Percentiles rank a stretch among this genome's conserved stretches.
These are phyloP conservation scores for Phytopythium vexans DNA, from an alignment of 352 stramenopile species.

Conservation along the genomic window DNA sequence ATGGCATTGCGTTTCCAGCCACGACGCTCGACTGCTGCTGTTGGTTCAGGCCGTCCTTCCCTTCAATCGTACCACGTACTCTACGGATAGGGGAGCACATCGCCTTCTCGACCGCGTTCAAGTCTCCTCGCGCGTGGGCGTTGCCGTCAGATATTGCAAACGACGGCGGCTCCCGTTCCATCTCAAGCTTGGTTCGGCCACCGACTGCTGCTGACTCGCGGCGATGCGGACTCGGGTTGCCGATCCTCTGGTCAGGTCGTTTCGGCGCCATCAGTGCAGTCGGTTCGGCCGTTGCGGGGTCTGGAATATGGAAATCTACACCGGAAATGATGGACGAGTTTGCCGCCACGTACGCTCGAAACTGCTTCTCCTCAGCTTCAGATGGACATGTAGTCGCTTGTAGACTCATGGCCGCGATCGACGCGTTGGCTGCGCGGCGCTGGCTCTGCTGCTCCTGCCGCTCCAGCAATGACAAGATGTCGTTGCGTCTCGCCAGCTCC, in stretches of 20 bases:
- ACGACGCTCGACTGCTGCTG: too few species aligned
- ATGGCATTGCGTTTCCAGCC: not conserved
- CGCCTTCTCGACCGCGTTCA: constrained; percentile 14
- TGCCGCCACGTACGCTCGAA: constrained; percentile 32
- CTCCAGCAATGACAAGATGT: constrained; percentile 48
- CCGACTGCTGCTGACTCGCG: not conserved
- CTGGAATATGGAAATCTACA: not conserved
- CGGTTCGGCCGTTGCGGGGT: not conserved
- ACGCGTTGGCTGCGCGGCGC: constrained; percentile 27
- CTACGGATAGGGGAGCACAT: constrained; percentile 38
- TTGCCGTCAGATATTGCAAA: constrained; percentile 38
- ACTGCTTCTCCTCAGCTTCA: constrained; percentile 18
- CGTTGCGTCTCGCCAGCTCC: constrained; percentile 45
- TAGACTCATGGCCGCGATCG: constrained; percentile 29
- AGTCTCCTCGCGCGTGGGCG: constrained; percentile 17
- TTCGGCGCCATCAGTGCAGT: constrained; percentile 3
- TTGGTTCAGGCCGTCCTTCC: too few species aligned
- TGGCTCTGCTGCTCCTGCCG: constrained; percentile 20
- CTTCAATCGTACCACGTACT: too few species aligned
- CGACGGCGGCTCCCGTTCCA: constrained; percentile 27
- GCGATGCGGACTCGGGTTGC: not conserved
- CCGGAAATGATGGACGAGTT: constrained; percentile 33
- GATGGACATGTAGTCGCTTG: constrained; percentile 9
- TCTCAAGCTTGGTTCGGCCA: constrained; percentile 41
- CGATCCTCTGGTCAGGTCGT: constrained; percentile 9